Percentiles rank a stretch among this genome's conserved stretches.
phyloP scores from a whole-genome alignment of 371 early-diverging fungal species.

The Rhizomucor miehei region DNA sequence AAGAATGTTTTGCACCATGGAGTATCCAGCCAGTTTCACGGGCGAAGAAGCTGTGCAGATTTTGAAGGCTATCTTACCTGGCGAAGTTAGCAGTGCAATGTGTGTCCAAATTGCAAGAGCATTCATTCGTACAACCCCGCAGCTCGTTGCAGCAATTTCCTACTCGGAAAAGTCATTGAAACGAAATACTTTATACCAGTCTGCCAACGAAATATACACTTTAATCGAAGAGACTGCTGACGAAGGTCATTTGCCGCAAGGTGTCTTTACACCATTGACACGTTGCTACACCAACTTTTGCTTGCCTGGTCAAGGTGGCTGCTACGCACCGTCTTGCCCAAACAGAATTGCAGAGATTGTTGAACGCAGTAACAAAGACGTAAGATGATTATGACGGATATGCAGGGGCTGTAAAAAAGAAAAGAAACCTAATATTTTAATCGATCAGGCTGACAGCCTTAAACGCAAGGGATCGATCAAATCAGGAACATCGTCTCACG shows the following conservation, averaged over 20 bases:
- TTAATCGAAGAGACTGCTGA: slow-evolving; percentile 20
- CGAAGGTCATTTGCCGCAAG: slow-evolving; percentile 15
- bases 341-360: slow-evolving; percentile 9
- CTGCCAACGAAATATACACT: slow-evolving; percentile 30
- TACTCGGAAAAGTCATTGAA: slow-evolving; percentile 35
- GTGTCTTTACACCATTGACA: slow-evolving; percentile 26
- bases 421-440: too few relatives aligned
- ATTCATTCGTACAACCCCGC: slow-evolving; percentile 25
- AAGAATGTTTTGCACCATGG: slow-evolving; percentile 22
- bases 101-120: slow-evolving; percentile 24
- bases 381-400: neutral
- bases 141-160: slow-evolving; percentile 24
- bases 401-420: neutral
- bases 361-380: neutral
- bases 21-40: slow-evolving; percentile 27
- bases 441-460: slow-evolving; percentile 1
- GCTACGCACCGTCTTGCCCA: slow-evolving; percentile 37
- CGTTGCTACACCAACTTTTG: slow-evolving; percentile 35
- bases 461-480: slow-evolving; percentile 17
- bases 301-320: slow-evolving; percentile 19
- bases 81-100: slow-evolving; percentile 5
- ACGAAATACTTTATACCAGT: slow-evolving; percentile 33
- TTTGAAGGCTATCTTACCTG: slow-evolving; percentile 11
- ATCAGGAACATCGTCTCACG: slow-evolving; percentile 28
- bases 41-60: slow-evolving; percentile 31